Base-by-base conservation (phyloP, 2,329 filamentous ascomycete species). In the Trichoderma afroharzianum region DNA sequence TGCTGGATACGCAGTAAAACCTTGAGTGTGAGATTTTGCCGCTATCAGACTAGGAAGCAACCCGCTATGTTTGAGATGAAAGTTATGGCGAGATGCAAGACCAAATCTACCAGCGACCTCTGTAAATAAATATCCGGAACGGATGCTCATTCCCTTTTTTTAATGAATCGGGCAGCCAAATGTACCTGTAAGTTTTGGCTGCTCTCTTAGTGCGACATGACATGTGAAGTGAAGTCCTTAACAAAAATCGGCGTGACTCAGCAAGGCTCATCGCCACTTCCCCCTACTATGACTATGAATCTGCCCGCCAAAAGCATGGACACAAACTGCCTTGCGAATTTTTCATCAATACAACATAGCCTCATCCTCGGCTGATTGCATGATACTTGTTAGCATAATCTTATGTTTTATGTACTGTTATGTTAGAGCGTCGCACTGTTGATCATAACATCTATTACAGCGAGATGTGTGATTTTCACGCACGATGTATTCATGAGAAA, bases 221-320 rank as follows among this genome's bases (percentile, higher is more conserved):
- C n/a, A 50, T 53, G 47, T 24, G 21, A 50, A 21, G 43, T 6
- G 4, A 53, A 53, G n/a, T 53, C 47, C 47, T 53, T 53, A 53
- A 53, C 21, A 12, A 53, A 24, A 33, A 30, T 66, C 71, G 67
- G 71, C 24, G 67, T 72, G 71, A 72, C 71, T 72, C 71, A 72
- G 71, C 71, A 47, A 30, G 43, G 33, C 9, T 50, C 66, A 61
- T 33, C 63, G 47, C 63, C 63, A 67, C 28, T 6, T 47, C 39
- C 36, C 8, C n/a, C n/a, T n/a, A n/a, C n/a, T n/a, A n/a, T n/a
- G n/a, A 9, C 0, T 32, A 6, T 43, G 36, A 43, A 15, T 21
- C 21, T 47, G 12, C 28, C 36, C 9, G 11, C 9, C 18, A 33
- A 21, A 33, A n/a, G 4, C 14, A 24, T 15, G 9, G 21, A 18